Evolutionary conservation across 75 land plant genomes (phyloP).

Genomic region (Cryptomeria japonica): DNA sequence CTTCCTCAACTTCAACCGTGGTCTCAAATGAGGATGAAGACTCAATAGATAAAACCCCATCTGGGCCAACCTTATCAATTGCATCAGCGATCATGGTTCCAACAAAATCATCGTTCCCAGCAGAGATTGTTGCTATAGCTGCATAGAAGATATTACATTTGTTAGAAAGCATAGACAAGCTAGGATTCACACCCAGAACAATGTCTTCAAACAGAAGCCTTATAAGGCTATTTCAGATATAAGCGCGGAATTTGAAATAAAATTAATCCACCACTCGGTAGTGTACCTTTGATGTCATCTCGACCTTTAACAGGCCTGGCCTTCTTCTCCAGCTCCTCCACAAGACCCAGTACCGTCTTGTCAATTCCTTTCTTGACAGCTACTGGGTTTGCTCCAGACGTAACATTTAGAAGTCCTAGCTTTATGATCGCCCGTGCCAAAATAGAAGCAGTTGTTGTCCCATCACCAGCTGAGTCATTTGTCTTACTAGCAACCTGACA

Average conservation of each 20-base stretch:
- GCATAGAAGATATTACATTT: conserved; percentile 13
- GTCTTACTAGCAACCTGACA: conserved; percentile 89
- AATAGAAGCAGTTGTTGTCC: conserved; percentile 89
- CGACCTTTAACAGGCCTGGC: conserved; percentile 87
- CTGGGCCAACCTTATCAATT: conserved; percentile 96
- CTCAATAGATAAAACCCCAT: conserved; percentile 97
- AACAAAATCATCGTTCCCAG: conserved; percentile 92
- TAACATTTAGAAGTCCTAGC: conserved; percentile 87
- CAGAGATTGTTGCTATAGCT: conserved; percentile 94
- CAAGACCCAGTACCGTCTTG: conserved; percentile 72
- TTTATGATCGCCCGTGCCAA: conserved; percentile 91
- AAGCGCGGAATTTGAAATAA: background rate
- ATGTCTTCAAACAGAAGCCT: no score
- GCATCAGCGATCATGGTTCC: conserved; percentile 99
- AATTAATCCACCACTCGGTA: background rate
- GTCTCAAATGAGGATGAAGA: conserved; percentile 99
- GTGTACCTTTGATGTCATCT: conserved; percentile 85
- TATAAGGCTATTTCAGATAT: background rate
- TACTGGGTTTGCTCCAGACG: conserved; percentile 97
- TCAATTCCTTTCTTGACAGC: conserved; percentile 95
- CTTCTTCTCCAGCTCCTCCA: conserved; percentile 83
- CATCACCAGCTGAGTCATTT: conserved; percentile 94
- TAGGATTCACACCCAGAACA: background rate
- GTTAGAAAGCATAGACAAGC: background rate
- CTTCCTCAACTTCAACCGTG: conserved; percentile 93